Evolutionary conservation across 352 stramenopile genomes (phyloP).

Genomic region (Phytophthora kernoviae): DNA sequence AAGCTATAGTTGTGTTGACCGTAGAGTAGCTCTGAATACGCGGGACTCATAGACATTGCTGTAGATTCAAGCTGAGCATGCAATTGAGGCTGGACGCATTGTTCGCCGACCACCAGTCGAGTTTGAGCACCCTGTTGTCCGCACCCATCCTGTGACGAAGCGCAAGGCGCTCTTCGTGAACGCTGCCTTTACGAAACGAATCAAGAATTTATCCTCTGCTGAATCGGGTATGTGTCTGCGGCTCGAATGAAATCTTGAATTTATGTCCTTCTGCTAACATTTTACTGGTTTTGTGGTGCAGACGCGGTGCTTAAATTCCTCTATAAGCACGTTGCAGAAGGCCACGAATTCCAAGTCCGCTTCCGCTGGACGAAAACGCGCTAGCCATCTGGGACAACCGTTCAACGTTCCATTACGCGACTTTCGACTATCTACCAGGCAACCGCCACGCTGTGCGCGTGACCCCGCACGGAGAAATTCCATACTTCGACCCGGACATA

Average conservation of each 20-base stretch:
- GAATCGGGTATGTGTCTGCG: too few relatives aligned
- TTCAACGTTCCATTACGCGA: conserved; percentile 21
- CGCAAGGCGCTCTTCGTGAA: too few relatives aligned
- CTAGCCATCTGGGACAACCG: conserved; percentile 26
- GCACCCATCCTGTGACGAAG: too few relatives aligned
- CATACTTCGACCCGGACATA: conserved; percentile 13
- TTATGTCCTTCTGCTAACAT: too few relatives aligned
- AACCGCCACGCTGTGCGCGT: conserved; percentile 24
- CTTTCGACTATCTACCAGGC: conserved; percentile 21
- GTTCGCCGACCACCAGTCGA: too few relatives aligned
- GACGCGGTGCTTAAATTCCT: conserved; percentile 21
- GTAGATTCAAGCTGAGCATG: conserved; percentile 20
- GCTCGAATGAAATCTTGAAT: too few relatives aligned
- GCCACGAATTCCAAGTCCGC: conserved; percentile 22
- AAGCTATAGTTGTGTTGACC: neutral
- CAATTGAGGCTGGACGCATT: neutral
- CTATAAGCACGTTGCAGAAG: conserved; percentile 16
- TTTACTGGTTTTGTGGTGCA: conserved; percentile 1
- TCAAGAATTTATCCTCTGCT: too few relatives aligned
- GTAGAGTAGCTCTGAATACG: too few relatives aligned
- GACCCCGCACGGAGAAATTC: conserved; percentile 23
- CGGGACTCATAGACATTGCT: neutral
- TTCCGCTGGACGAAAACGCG: conserved; percentile 24
- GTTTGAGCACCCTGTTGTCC: too few relatives aligned
- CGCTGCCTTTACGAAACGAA: too few relatives aligned